phyloP scores from a whole-genome alignment of 371 early-diverging fungal genomes.

The Mucor lusitanicus region DNA sequence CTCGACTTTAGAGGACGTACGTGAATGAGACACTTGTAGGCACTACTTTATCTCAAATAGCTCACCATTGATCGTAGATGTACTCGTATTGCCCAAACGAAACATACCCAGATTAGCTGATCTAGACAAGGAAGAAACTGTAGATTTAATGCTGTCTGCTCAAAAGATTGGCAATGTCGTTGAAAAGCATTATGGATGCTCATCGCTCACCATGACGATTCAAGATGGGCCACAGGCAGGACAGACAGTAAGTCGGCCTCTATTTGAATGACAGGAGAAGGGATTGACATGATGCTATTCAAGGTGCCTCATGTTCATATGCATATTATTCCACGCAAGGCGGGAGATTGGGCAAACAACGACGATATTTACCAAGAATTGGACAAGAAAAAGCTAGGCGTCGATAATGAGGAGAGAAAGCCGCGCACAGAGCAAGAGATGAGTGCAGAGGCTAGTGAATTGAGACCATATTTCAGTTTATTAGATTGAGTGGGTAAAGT shows the following conservation, averaged over 20 bases:
- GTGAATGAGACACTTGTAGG: neutral
- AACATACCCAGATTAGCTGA: slow-evolving; percentile 72
- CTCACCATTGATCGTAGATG: slow-evolving; percentile 56
- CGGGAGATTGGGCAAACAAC: slow-evolving; percentile 84
- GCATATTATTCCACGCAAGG: slow-evolving; percentile 89
- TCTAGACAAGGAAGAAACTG: slow-evolving; percentile 70
- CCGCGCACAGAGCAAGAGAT: slow-evolving; percentile 78
- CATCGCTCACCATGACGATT: slow-evolving; percentile 78
- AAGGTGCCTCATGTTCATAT: slow-evolving; percentile 88
- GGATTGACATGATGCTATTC: neutral
- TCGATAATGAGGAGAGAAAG: slow-evolving; percentile 70
- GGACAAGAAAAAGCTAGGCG: slow-evolving; percentile 47
- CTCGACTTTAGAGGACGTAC: neutral
- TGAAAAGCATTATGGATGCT: slow-evolving; percentile 72
- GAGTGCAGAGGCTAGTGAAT: slow-evolving; percentile 69
- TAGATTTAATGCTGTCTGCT: slow-evolving; percentile 79
- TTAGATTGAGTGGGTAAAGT: neutral
- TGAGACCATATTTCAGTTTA: slow-evolving; percentile 55
- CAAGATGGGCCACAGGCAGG: slow-evolving; percentile 87
- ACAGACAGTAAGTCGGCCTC: slow-evolving; percentile 68
- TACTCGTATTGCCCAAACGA: slow-evolving; percentile 78
- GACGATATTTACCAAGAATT: slow-evolving; percentile 90
- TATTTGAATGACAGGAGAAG: neutral
- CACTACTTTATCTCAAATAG: neutral
- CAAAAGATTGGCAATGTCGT: slow-evolving; percentile 77